phyloP scores from a whole-genome alignment of 768 basidiomycete genomes.

The Lyophyllum decastes region DNA sequence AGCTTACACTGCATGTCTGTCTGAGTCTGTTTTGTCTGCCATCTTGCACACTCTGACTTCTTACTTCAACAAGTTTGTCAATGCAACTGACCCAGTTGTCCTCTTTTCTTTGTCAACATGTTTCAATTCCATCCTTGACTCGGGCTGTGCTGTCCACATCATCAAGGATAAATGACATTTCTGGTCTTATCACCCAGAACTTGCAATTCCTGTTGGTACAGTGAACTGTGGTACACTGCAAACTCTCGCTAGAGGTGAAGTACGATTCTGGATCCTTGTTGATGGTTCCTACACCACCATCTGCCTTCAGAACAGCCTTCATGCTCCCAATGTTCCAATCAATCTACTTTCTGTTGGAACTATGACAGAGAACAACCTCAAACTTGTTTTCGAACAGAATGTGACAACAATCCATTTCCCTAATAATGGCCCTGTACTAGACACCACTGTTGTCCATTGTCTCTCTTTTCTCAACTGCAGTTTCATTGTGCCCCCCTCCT shows the following conservation, averaged over 20 bases:
- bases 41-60: not conserved
- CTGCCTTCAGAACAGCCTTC: constrained; percentile 20
- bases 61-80: not conserved
- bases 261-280: not conserved
- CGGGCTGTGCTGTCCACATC: constrained; percentile 23
- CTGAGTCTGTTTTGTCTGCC: not conserved
- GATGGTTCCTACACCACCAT: constrained; percentile 1
- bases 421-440: not conserved
- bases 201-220: constrained; percentile 10
- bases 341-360: no score
- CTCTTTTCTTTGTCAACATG: not conserved
- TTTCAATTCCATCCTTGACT: constrained; percentile 20
- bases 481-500: not conserved
- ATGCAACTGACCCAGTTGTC: not conserved
- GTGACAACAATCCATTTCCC: no score
- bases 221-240: constrained; percentile 21
- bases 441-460: not conserved
- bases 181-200: constrained; percentile 10
- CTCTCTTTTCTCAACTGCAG: constrained; percentile 3
- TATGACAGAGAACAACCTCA: no score
- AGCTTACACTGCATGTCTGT: not conserved
- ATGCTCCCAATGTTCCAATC: constrained; percentile 23
- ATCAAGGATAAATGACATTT: constrained; percentile 16
- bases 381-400: no score
- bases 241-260: constrained; percentile 14